Base-by-base conservation (phyloP, 805 yeast species). In the Ogataea pini region DNA sequence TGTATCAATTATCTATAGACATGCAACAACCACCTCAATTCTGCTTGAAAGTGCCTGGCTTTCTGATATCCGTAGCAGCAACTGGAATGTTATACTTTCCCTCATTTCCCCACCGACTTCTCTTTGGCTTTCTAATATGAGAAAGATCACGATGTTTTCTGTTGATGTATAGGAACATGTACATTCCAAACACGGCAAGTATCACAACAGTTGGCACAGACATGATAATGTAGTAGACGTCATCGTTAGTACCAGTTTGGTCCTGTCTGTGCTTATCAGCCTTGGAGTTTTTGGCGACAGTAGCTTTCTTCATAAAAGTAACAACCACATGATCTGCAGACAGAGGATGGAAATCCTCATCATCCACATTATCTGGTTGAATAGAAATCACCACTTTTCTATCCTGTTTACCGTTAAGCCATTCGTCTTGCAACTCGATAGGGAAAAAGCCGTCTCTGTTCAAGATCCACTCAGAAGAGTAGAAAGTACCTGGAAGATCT, bases 151-250 rank as follows among this genome's bases (percentile, higher is more conserved):
- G 73, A 57, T 81, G 82, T 28, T 73, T 70, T 49, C 71, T 76
- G 59, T 84, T 86, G 44, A 78, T 47, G 58, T 70, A 72, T 10
- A 85, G 72, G 64, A 86, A 85, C 50, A 82, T 54, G 62, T 85
- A 86, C 85, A 86, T 83, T 27, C 74, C 71, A 34, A 84, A 69
- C 9, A 79, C 82, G 9, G 83, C 77, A 24, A 86, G 50, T 13
- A 79, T 65, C 16, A 85, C 90, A 38, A 76, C 73, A 1, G 86
- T 76, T 14, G 95, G 95, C 63, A 86, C 77, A 8, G 85, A 72
- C 69, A 85, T 67, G 54, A 85, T 81, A 46, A 85, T 74, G 57
- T 83, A 80, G 62, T 85, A 69, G 25, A 69, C 67, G 46, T 69
- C 72, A 45, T 72, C 77, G 37, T 62, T 65, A 12, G 78, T 68